Percentiles rank a stretch among this genome's conserved stretches.
These are phyloP conservation scores for Cicer arietinum DNA, from an alignment of 306 rosid genomes.

Conservation along the genomic window DNA sequence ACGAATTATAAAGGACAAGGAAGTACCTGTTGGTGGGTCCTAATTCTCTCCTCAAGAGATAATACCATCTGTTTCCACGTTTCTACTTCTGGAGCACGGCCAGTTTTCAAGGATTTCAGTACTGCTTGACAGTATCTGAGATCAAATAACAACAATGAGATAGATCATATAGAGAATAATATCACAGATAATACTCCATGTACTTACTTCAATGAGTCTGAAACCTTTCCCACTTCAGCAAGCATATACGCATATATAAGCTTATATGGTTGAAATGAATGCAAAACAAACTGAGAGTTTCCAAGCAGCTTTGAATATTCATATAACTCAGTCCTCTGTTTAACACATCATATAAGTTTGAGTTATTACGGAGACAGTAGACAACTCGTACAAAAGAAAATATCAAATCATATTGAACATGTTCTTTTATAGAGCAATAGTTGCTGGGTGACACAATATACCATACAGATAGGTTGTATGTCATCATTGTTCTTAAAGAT, in stretches of 20 bases:
- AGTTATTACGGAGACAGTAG: constrained; percentile 7
- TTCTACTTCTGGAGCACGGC: constrained; percentile 88
- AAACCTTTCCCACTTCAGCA: constrained; percentile 91
- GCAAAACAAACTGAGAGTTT: constrained; percentile 88
- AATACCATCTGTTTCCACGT: constrained; percentile 75
- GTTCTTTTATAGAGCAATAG: constrained; percentile 19
- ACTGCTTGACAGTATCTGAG: constrained; percentile 90
- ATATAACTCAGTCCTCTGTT: constrained; percentile 90
- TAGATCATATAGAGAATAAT: constrained; percentile 8
- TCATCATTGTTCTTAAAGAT: background rate
- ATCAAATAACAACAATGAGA: constrained; percentile 38
- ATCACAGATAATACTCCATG: constrained; percentile 27
- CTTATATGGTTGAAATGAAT: constrained; percentile 91
- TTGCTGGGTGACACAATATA: constrained; percentile 11
- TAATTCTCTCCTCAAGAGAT: constrained; percentile 93
- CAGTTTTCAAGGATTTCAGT: constrained; percentile 78
- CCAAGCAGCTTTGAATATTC: constrained; percentile 94
- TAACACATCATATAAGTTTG: constrained; percentile 47
- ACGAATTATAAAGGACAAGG: constrained; percentile 25
- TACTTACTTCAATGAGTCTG: constrained; percentile 91
- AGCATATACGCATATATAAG: constrained; percentile 91
- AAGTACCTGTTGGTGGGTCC: constrained; percentile 83
- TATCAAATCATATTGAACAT: constrained; percentile 14
- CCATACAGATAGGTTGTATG: background rate
- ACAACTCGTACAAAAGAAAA: background rate